These are phyloP conservation scores for Persicaria maculosa DNA, from an alignment of 148 eudicot species.

Conservation along the genomic window DNA sequence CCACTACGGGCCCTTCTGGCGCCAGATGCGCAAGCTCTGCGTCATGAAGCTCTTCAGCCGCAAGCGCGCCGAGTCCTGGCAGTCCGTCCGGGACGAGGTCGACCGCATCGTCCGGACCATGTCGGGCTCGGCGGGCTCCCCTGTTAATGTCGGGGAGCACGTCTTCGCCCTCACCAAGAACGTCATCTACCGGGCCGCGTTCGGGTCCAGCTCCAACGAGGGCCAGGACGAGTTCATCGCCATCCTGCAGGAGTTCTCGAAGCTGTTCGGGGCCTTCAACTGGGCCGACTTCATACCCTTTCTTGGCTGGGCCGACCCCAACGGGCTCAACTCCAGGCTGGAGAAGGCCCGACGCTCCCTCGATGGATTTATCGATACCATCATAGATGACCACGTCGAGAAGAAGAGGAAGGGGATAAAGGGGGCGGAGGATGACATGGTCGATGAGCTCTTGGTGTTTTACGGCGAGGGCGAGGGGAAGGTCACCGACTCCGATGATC, in stretches of 20 bases:
- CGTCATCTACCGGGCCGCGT: slow-evolving; percentile 55
- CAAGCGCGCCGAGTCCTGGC: slow-evolving; percentile 65
- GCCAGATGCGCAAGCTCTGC: slow-evolving; percentile 74
- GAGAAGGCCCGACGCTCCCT: slow-evolving; percentile 48
- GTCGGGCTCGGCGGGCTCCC: slow-evolving; percentile 21
- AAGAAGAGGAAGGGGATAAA: slow-evolving; percentile 22
- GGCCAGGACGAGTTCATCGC: slow-evolving; percentile 58
- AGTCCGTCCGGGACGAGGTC: slow-evolving; percentile 52
- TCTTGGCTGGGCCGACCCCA: slow-evolving; percentile 54
- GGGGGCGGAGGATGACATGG: slow-evolving; percentile 56
- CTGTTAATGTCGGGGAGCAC: slow-evolving; percentile 44
- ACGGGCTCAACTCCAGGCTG: slow-evolving; percentile 47
- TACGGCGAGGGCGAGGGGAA: slow-evolving; percentile 42
- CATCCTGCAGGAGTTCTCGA: slow-evolving; percentile 56
- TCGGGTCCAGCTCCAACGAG: slow-evolving; percentile 43
- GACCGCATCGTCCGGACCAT: slow-evolving; percentile 27
- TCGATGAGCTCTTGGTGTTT: slow-evolving; percentile 71
- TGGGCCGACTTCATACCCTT: slow-evolving; percentile 71
- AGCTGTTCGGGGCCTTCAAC: slow-evolving; percentile 61
- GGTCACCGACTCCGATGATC: slow-evolving; percentile 53
- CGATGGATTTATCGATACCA: slow-evolving; percentile 63
- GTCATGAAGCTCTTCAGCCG: slow-evolving; percentile 73
- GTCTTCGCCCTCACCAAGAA: slow-evolving; percentile 45
- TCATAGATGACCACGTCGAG: slow-evolving; percentile 64
- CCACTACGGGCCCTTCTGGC: slow-evolving; percentile 77